These are phyloP conservation scores for Caryopteris hybrid DNA, from an alignment of 305 asterid genomes.

Conservation along the genomic window DNA sequence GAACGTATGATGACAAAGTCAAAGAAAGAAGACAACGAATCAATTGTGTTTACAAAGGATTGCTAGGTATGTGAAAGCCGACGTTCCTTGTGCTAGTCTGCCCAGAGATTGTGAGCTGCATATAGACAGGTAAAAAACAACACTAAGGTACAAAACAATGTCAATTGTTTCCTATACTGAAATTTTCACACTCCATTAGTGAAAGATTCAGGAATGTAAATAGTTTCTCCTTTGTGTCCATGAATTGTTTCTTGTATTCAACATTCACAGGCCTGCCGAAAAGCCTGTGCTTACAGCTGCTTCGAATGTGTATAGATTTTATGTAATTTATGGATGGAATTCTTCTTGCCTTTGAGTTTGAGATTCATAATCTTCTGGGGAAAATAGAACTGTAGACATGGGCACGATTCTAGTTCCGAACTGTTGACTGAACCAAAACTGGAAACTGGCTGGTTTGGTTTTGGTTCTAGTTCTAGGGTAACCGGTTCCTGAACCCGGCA, in stretches of 20 bases:
- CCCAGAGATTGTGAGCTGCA: slow-evolving; percentile 14
- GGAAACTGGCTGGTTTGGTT: no score
- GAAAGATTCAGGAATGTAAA: slow-evolving; percentile 6
- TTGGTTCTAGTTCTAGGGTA: no score
- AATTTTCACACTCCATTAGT: background rate
- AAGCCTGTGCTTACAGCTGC: background rate
- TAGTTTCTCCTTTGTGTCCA: background rate
- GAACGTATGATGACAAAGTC: background rate
- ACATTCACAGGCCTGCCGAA: background rate
- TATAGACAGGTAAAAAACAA: background rate
- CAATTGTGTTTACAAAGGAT: background rate
- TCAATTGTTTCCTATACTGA: background rate
- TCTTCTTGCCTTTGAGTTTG: slow-evolving; percentile 4
- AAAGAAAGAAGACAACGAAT: background rate
- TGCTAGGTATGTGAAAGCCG: background rate
- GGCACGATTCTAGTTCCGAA: no score
- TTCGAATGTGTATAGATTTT: background rate
- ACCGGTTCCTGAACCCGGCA: no score
- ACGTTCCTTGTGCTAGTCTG: background rate
- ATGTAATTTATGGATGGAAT: background rate
- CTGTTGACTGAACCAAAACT: no score
- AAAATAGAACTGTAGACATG: no score
- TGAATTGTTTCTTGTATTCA: background rate
- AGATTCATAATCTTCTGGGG: background rate
- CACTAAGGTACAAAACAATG: no score